Evolutionary conservation across 768 basidiomycete genomes (phyloP).

Genomic region (Boletus reticuloceps): DNA sequence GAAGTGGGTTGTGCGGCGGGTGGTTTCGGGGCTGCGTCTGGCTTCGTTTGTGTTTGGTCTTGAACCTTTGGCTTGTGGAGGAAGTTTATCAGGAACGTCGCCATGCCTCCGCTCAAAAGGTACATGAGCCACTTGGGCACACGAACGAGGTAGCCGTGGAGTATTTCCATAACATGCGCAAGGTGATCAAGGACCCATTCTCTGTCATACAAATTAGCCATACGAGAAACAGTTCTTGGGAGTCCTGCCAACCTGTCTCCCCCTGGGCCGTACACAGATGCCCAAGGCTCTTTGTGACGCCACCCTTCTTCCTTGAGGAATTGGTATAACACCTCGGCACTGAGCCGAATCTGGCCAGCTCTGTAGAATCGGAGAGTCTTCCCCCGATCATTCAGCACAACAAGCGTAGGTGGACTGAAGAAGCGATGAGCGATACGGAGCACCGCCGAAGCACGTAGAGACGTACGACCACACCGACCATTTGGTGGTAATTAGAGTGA

Average conservation of each 20-base stretch:
- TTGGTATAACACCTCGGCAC: conserved; percentile 55
- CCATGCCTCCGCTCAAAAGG: conserved; percentile 60
- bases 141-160: conserved; percentile 50
- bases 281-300: conserved; percentile 66
- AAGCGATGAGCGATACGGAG: neutral
- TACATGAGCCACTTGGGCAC: conserved; percentile 76
- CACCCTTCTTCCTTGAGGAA: conserved; percentile 68
- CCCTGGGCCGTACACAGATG: conserved; percentile 66
- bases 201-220: conserved; percentile 35
- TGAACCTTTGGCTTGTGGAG: conserved; percentile 44
- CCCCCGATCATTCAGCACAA: conserved; percentile 70
- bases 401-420: conserved; percentile 70
- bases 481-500: conserved; percentile 78
- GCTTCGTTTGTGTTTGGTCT: conserved; percentile 2
- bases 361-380: conserved; percentile 79
- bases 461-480: conserved; percentile 85
- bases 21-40: conserved; percentile 2
- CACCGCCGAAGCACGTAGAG: conserved; percentile 10
- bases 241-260: conserved; percentile 56
- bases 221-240: neutral
- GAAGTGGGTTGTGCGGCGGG: neutral
- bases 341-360: conserved; percentile 59
- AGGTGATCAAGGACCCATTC: conserved; percentile 66
- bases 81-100: conserved; percentile 63
- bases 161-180: conserved; percentile 45